Evolutionary conservation across 1,139 yeast genomes (phyloP), one percentile per base, ranked within the genome.

Genomic region (Eremothecium cymbalariae): DNA sequence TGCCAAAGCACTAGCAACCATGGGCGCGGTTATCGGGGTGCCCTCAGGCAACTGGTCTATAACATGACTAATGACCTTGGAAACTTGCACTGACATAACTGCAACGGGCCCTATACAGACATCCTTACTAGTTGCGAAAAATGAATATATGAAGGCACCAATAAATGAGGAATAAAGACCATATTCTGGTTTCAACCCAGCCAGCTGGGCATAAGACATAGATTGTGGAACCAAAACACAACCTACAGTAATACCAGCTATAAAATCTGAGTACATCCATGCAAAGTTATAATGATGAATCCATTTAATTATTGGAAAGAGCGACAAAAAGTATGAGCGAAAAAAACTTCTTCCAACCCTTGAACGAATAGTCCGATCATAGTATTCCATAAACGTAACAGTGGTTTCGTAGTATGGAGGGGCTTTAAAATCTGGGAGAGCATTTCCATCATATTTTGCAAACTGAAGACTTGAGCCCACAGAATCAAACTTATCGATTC

Each of bases 91-190:
- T 9, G 95, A 83, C 95, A 88, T 86, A 42, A 88, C 96, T 2
- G 97, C 97, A 25, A 88, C 97, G 4, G 97, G 96, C 20, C 96
- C 97, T 50, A 88, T 86, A 42, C 93, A 81, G 29, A 88, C 95
- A 67, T 88, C 97, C 61, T 86, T 88, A 13, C 94, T 82, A 12
- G 96, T 88, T 11, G 96, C 97, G 58, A 88, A 88, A 50, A 86
- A 72, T 32, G 94, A 79, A 58, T 88, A 88, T 38, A 82, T 74
- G 55, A 85, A 73, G 12, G 86, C 94, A 53, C 97, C 97, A 32
- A 88, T 81, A 53, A 88, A 88, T 0, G 95, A 82, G 17, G 95
- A 83, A 61, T 88, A 88, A 33, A 88, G 70, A 34, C 97, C 97
- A 48, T 77, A 86, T 58, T 86, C 80, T 4, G 95, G 76, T 4